phyloP scores from a whole-genome alignment of 2,329 filamentous ascomycete species.

The Talaromyces sp. region DNA sequence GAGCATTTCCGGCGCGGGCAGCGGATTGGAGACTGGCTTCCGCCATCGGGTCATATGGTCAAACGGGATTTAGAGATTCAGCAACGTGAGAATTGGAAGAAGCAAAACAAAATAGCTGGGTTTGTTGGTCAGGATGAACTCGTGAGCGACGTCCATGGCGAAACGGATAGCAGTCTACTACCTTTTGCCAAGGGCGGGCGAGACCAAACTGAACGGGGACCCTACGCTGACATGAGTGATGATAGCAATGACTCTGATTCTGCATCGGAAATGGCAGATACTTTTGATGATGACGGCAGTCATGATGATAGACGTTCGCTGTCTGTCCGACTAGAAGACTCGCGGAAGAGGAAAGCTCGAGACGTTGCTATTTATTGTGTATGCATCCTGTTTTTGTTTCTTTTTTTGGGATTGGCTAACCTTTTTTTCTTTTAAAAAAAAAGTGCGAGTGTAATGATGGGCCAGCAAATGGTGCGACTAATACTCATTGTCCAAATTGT shows the following conservation, averaged over 20 bases:
- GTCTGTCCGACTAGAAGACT: not conserved
- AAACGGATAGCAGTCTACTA: not conserved
- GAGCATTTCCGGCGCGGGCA: conserved; percentile 37
- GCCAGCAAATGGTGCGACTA: not conserved
- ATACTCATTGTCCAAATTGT: not conserved
- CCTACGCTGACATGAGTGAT: not conserved
- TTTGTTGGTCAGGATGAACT: not conserved
- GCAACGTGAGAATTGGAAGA: conserved; percentile 1
- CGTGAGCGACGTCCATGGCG: not conserved
- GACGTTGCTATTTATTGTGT: not conserved
- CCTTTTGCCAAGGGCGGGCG: not conserved
- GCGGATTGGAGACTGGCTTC: conserved; percentile 29
- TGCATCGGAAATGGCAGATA: not conserved
- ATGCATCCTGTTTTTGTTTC: not conserved
- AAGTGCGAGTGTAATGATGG: not conserved
- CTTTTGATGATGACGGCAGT: not conserved
- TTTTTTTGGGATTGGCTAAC: not conserved
- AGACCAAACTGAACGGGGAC: not conserved
- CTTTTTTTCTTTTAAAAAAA: not conserved
- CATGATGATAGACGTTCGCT: not conserved
- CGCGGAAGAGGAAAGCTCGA: not conserved
- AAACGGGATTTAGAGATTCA: conserved; percentile 14
- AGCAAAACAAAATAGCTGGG: too few relatives aligned
- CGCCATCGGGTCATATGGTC: conserved; percentile 19
- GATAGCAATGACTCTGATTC: not conserved